phyloP scores from a whole-genome alignment of 2,329 filamentous ascomycete species.

The Botrytis pseudocinerea region DNA sequence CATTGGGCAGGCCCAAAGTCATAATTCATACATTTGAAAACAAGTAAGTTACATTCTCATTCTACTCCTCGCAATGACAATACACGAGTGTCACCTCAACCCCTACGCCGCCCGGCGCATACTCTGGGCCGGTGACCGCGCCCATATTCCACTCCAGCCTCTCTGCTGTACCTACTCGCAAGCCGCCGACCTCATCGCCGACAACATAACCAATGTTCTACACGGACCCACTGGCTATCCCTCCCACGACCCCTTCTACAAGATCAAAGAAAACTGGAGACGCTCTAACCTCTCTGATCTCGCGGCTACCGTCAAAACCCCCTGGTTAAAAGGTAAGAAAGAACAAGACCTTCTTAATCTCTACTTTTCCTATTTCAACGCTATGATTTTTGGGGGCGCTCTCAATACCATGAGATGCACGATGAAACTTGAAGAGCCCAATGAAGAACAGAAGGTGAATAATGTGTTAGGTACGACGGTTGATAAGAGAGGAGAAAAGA shows the following conservation, averaged over 20 bases:
- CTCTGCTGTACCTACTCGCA: slow-evolving; percentile 20
- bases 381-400: slow-evolving; percentile 18
- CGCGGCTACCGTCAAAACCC: background rate
- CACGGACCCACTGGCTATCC: slow-evolving; percentile 8
- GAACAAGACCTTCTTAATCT: slow-evolving; percentile 12
- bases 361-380: slow-evolving; percentile 20
- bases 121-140: slow-evolving; percentile 15
- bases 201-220: slow-evolving; percentile 12
- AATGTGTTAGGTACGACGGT: slow-evolving; percentile 17
- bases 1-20: slow-evolving; percentile 15
- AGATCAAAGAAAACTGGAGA: slow-evolving; percentile 16
- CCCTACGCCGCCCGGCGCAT: slow-evolving; percentile 18
- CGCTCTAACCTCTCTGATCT: background rate
- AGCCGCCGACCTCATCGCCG: slow-evolving; percentile 19
- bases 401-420: slow-evolving; percentile 18
- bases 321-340: slow-evolving; percentile 17
- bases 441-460: background rate
- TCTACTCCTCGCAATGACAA: slow-evolving; percentile 11
- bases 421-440: slow-evolving; percentile 8
- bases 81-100: slow-evolving; percentile 19
- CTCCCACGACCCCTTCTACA: slow-evolving; percentile 6
- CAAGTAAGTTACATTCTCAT: background rate
- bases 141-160: slow-evolving; percentile 4
- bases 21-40: background rate
- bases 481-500: background rate